These are phyloP conservation scores for Pulveroboletus sp. DNA, from an alignment of 768 basidiomycete species.

Conservation along the genomic window DNA sequence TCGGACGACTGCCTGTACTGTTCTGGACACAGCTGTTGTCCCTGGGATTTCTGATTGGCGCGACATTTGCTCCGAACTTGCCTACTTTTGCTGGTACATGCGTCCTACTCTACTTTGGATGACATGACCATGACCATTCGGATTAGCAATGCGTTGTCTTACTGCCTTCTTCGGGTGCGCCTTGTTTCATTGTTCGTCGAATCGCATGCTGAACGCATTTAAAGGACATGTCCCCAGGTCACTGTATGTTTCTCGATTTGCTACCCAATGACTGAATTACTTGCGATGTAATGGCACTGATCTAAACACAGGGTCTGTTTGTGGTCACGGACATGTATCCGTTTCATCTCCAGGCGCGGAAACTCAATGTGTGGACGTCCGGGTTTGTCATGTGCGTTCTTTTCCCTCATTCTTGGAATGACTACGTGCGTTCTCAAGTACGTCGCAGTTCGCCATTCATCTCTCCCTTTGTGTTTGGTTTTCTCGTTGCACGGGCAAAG, in stretches of 20 bases:
- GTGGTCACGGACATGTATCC: conserved; percentile 49
- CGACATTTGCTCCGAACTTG: conserved; percentile 47
- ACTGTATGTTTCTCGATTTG: conserved; percentile 28
- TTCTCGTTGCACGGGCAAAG: conserved; percentile 25
- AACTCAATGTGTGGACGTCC: conserved; percentile 50
- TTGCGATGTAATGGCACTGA: neutral
- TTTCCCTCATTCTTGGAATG: conserved; percentile 28
- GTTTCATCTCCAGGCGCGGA: conserved; percentile 50
- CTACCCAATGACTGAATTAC: neutral
- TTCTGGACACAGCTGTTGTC: conserved; percentile 37
- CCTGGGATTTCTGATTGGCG: conserved; percentile 45
- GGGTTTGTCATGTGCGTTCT: conserved; percentile 51
- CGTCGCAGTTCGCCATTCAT: conserved; percentile 29
- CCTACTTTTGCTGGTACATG: conserved; percentile 41
- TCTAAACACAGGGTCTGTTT: conserved; percentile 35
- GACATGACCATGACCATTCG: neutral
- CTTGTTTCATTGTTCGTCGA: neutral
- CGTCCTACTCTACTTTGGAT: neutral
- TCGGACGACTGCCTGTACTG: conserved; percentile 27
- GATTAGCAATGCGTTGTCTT: conserved; percentile 30
- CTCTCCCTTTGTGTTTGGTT: conserved; percentile 29
- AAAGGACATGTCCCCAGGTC: conserved; percentile 48
- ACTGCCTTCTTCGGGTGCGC: conserved; percentile 31
- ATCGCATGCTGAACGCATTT: neutral
- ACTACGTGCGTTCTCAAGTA: conserved; percentile 19